These are phyloP conservation scores for Penicillium antarcticum DNA, from an alignment of 495 filamentous ascomycete genomes.

Conservation along the genomic window DNA sequence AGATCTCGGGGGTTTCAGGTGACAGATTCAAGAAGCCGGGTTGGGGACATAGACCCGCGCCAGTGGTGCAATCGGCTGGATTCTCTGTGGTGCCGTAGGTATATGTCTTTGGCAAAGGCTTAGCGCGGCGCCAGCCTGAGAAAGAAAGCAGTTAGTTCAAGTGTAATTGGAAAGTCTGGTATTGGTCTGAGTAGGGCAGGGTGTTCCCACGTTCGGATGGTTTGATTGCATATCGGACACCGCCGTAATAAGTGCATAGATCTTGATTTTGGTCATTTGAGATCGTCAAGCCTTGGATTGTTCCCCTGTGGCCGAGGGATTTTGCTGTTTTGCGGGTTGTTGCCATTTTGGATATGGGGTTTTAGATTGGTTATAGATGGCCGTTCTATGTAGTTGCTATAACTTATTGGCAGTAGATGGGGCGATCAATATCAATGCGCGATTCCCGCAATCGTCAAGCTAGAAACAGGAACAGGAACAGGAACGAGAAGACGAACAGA, in stretches of 20 bases:
- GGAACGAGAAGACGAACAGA: too few species aligned
- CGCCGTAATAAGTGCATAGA: slow-evolving; percentile 42
- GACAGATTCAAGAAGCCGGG: slow-evolving; percentile 25
- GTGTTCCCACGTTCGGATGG: slow-evolving; percentile 19
- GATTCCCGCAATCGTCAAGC: not conserved
- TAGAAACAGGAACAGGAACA: not conserved
- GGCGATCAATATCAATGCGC: too few species aligned
- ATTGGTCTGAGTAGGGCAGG: too few species aligned
- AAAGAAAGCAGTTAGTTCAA: too few species aligned
- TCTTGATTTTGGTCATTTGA: slow-evolving; percentile 10
- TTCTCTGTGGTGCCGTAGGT: slow-evolving; percentile 32
- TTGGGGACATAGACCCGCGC: slow-evolving; percentile 37
- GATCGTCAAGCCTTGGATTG: slow-evolving; percentile 36
- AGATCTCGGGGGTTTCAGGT: slow-evolving; percentile 14
- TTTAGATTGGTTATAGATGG: not conserved
- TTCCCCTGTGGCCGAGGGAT: slow-evolving; percentile 32
- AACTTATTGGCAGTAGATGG: too few species aligned
- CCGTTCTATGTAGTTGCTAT: too few species aligned
- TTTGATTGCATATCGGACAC: slow-evolving; percentile 40
- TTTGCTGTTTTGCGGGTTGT: slow-evolving; percentile 22
- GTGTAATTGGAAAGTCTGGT: too few species aligned
- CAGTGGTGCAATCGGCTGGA: slow-evolving; percentile 20
- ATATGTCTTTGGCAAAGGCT: slow-evolving; percentile 26
- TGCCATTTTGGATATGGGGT: slow-evolving; percentile 25
- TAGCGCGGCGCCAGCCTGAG: slow-evolving; percentile 31